Conservation (phyloP, 1,284 basidiomycete genomes). For the Marasmius sp. region DNA sequence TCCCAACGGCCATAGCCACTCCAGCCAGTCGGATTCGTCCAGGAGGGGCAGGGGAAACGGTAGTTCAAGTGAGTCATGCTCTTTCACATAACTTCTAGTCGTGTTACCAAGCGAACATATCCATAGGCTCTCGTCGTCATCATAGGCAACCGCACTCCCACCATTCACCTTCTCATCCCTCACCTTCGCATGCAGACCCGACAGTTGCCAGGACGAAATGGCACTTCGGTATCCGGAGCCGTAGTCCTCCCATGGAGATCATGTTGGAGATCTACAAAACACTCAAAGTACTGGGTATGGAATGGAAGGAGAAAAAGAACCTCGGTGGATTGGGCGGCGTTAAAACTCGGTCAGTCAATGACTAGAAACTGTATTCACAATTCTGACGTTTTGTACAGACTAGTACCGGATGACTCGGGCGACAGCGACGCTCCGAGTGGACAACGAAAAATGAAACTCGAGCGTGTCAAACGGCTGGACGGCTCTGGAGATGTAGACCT, state of each 20-base stretch:
- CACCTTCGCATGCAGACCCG: not conserved
- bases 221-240: slow-evolving; percentile 97
- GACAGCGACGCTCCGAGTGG: slow-evolving; percentile 33
- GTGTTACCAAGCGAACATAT: not conserved
- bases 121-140: not conserved
- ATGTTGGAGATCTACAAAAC: slow-evolving; percentile 99
- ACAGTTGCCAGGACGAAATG: slow-evolving; percentile 65
- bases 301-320: slow-evolving; percentile 88
- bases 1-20: not conserved
- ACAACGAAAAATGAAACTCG: slow-evolving; percentile 37
- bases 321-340: slow-evolving; percentile 48
- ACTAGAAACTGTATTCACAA: too few species aligned
- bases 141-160: slow-evolving; percentile 38
- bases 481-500: slow-evolving; percentile 41
- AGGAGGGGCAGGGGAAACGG: not conserved
- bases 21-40: not conserved
- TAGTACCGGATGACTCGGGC: not conserved
- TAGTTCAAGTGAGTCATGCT: not conserved
- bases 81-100: not conserved
- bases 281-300: slow-evolving; percentile 91
- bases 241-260: slow-evolving; percentile 97
- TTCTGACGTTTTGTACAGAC: not conserved
- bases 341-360: slow-evolving; percentile 13
- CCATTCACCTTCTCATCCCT: not conserved
- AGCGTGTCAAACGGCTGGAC: slow-evolving; percentile 64